Conservation (phyloP, 352 stramenopile species). For the Phytophthora constricta region DNA sequence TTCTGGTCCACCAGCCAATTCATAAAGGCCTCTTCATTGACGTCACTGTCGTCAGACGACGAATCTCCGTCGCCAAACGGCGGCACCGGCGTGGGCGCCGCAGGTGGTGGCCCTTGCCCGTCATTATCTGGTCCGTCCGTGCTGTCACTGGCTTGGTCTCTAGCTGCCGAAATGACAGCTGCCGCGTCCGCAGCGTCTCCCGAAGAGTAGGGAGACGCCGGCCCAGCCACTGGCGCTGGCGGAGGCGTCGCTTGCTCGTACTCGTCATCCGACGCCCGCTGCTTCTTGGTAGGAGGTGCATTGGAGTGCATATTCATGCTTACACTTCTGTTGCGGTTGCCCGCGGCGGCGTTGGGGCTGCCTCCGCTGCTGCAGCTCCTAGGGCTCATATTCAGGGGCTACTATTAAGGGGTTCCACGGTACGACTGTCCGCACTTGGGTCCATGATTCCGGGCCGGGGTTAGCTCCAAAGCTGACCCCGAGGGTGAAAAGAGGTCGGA, state of each 20-base stretch:
- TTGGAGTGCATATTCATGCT: constrained; percentile 71
- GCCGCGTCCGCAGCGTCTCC: constrained; percentile 8
- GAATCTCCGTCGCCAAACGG: constrained; percentile 32
- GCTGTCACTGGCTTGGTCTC: constrained; percentile 34
- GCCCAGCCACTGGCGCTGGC: constrained; percentile 15
- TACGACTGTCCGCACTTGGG: constrained; percentile 35
- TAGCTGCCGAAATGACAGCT: constrained; percentile 17
- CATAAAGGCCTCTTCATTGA: constrained; percentile 84
- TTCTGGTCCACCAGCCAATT: constrained; percentile 83
- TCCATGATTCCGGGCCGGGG: constrained; percentile 38
- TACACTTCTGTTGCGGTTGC: constrained; percentile 64
- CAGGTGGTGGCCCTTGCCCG: constrained; percentile 16
- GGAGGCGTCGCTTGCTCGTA: constrained; percentile 49
- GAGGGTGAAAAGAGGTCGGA: no score
- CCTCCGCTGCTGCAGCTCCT: constrained; percentile 19
- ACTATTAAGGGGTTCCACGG: constrained; percentile 33
- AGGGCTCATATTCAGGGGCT: constrained; percentile 23
- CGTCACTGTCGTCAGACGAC: constrained; percentile 43
- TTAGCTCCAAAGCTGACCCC: not conserved
- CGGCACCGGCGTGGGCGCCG: constrained; percentile 17
- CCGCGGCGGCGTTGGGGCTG: constrained; percentile 26
- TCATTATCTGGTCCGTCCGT: constrained; percentile 33
- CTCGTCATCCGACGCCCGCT: constrained; percentile 80
- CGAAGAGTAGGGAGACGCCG: constrained; percentile 14
- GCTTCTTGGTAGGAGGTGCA: constrained; percentile 78